phyloP scores from a whole-genome alignment of 805 yeast species.

The Metschnikowia santaceciliae region DNA sequence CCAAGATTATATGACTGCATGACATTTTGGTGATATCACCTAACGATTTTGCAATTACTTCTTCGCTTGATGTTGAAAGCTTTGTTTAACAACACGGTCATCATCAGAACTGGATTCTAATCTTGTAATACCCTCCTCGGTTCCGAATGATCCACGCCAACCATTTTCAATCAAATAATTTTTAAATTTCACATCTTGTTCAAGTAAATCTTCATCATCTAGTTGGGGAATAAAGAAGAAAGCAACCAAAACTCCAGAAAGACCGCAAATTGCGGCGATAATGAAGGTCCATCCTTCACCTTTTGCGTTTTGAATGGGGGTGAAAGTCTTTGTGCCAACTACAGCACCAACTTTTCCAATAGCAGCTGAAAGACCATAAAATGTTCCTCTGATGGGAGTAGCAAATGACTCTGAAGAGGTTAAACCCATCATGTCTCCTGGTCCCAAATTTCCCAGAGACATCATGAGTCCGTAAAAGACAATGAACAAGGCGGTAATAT shows the following conservation, averaged over 20 bases:
- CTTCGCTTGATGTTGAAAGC: not conserved
- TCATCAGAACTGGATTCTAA: constrained; percentile 10
- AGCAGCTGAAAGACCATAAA: constrained; percentile 74
- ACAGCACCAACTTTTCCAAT: constrained; percentile 85
- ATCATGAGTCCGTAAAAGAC: constrained; percentile 72
- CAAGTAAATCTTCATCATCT: constrained; percentile 62
- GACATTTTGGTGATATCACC: not conserved
- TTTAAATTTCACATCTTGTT: constrained; percentile 60
- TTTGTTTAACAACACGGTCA: constrained; percentile 9
- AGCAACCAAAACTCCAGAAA: constrained; percentile 58
- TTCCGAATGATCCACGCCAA: constrained; percentile 50
- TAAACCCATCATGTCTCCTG: constrained; percentile 73
- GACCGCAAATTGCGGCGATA: constrained; percentile 71
- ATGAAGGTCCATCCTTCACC: constrained; percentile 77
- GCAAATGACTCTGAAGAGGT: constrained; percentile 64
- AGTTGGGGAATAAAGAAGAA: constrained; percentile 64
- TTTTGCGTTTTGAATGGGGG: constrained; percentile 58
- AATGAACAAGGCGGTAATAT: constrained; percentile 60
- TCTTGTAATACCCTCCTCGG: constrained; percentile 15
- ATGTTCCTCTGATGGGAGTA: constrained; percentile 72
- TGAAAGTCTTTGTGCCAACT: constrained; percentile 69
- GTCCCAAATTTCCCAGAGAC: constrained; percentile 70
- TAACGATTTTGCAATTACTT: not conserved
- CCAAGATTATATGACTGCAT: not conserved
- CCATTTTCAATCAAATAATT: constrained; percentile 56